These are phyloP conservation scores for Colletotrichum sp. DNA, from an alignment of 2,329 filamentous ascomycete genomes.

Conservation along the genomic window DNA sequence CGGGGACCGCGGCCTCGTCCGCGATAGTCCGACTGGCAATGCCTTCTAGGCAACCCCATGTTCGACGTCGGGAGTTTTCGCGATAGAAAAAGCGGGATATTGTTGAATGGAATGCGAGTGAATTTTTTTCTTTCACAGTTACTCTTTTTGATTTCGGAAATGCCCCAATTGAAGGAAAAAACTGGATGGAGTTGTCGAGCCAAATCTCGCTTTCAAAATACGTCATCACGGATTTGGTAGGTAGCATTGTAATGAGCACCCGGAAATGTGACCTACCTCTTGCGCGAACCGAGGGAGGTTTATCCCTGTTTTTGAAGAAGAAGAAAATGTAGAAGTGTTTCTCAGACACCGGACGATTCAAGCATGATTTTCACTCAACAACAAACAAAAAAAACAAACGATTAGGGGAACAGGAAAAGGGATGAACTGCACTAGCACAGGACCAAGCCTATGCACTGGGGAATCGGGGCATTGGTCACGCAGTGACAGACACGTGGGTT, in stretches of 20 bases:
- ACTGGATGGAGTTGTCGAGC: neutral
- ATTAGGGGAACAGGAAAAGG: neutral
- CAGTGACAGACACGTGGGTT: neutral
- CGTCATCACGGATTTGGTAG: slow-evolving; percentile 4
- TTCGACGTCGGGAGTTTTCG: neutral
- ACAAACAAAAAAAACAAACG: slow-evolving; percentile 4
- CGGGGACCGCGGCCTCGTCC: neutral
- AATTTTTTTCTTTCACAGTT: neutral
- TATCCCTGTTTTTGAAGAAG: neutral
- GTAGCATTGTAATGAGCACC: neutral
- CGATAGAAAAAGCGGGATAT: neutral
- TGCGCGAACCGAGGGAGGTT: neutral
- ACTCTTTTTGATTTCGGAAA: neutral
- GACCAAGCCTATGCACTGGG: neutral
- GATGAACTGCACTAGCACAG: neutral
- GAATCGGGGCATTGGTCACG: neutral
- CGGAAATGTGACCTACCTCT: slow-evolving; percentile 6
- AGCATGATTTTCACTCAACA: neutral
- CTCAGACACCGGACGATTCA: slow-evolving; percentile 17
- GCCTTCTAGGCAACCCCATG: neutral
- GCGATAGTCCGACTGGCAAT: neutral
- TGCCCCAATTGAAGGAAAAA: neutral
- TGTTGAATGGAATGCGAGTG: neutral
- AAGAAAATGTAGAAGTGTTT: neutral
- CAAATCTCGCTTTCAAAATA: neutral